Percentiles rank a stretch among this genome's conserved stretches.
These are phyloP conservation scores for Penicillium arizonense DNA, from an alignment of 495 filamentous ascomycete genomes.

Conservation along the genomic window DNA sequence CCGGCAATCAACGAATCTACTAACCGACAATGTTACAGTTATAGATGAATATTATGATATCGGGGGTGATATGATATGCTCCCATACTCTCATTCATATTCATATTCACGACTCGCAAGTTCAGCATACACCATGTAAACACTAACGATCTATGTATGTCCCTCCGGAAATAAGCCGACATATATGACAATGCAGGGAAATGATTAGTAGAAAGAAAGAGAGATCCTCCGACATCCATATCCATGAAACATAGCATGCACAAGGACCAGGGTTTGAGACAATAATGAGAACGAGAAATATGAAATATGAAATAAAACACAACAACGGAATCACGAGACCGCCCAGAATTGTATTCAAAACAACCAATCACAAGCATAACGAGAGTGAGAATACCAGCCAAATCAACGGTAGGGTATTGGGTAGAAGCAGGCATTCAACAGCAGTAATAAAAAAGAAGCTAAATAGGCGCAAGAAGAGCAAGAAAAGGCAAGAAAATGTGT, in stretches of 20 bases:
- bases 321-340: constrained; percentile 1
- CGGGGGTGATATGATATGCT: not conserved
- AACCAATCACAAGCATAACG: constrained; percentile 10
- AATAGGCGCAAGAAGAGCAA: not conserved
- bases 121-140: no score
- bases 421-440: constrained; percentile 5
- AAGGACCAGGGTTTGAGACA: not conserved
- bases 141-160: no score
- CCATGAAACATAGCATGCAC: not conserved
- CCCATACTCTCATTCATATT: no score
- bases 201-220: not conserved
- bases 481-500: constrained; percentile 6
- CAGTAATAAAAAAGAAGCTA: constrained; percentile 3
- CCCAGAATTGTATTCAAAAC: constrained; percentile 2
- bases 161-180: no score
- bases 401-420: constrained; percentile 35
- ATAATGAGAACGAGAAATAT: not conserved
- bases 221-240: not conserved
- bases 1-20: not conserved
- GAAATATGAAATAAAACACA: constrained; percentile 2
- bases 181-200: no score
- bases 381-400: constrained; percentile 32
- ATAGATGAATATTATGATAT: not conserved
- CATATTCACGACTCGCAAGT: no score
- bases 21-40: not conserved